A percentile compares a stretch with the other conserved stretches of the same genome.
Evolutionary conservation across 768 basidiomycete species (phyloP).

Genomic region (Pluteus cervinus): DNA sequence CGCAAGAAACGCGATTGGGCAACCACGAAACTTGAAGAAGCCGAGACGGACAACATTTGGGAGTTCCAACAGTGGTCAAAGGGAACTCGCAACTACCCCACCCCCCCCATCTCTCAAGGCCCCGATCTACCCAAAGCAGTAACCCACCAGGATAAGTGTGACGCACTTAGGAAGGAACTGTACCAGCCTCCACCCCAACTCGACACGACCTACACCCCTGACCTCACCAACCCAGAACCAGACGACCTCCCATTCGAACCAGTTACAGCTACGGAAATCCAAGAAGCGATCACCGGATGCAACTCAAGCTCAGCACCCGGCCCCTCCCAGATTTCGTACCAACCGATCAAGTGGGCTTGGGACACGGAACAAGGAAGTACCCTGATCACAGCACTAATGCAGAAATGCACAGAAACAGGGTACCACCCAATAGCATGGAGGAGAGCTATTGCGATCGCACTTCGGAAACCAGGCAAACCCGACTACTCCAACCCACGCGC

Average conservation of each 20-base stretch:
- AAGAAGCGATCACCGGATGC: slow-evolving; percentile 12
- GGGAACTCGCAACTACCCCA: slow-evolving; percentile 17
- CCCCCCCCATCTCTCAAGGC: slow-evolving; percentile 14
- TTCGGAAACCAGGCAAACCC: slow-evolving; percentile 5
- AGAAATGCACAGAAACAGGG: slow-evolving; percentile 14
- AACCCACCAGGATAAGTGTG: slow-evolving; percentile 15
- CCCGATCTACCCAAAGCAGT: slow-evolving; percentile 9
- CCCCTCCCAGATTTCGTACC: slow-evolving; percentile 15
- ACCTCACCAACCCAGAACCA: slow-evolving; percentile 2
- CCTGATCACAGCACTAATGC: slow-evolving; percentile 9
- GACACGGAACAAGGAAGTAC: not conserved
- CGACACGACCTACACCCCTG: not conserved
- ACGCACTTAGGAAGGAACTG: slow-evolving; percentile 12
- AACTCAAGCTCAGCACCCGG: slow-evolving; percentile 18
- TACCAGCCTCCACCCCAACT: slow-evolving; percentile 16
- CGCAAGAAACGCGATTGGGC: slow-evolving; percentile 16
- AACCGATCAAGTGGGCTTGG: slow-evolving; percentile 19
- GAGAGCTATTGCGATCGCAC: slow-evolving; percentile 15
- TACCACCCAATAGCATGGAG: slow-evolving; percentile 20
- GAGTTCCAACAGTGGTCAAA: slow-evolving; percentile 17
- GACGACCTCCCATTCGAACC: slow-evolving; percentile 13
- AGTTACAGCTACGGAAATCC: slow-evolving; percentile 13
- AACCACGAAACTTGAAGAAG: slow-evolving; percentile 11
- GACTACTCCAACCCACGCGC: slow-evolving; percentile 4
- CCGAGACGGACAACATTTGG: slow-evolving; percentile 16